A percentile compares a stretch with the other conserved stretches of the same genome.
phyloP scores from a whole-genome alignment of 371 early-diverging fungal species.

The Umbelopsis sp. region DNA sequence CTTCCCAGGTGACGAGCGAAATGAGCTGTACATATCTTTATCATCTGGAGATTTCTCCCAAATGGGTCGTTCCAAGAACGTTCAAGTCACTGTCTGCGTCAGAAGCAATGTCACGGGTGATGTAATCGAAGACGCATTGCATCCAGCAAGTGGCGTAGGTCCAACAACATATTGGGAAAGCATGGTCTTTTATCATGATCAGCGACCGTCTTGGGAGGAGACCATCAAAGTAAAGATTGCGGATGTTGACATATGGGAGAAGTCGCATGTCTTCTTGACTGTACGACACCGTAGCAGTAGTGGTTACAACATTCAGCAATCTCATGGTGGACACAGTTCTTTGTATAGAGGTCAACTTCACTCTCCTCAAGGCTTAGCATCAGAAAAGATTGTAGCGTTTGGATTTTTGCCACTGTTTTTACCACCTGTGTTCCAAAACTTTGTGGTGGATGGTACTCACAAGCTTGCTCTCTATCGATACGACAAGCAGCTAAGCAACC shows the following conservation, averaged over 20 bases:
- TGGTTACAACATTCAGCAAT: slow-evolving; percentile 22
- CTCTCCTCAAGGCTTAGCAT: slow-evolving; percentile 15
- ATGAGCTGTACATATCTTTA: slow-evolving; percentile 70
- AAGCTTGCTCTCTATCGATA: slow-evolving; percentile 67
- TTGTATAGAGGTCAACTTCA: slow-evolving; percentile 5
- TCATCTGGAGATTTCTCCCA: slow-evolving; percentile 64
- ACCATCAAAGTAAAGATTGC: slow-evolving; percentile 61
- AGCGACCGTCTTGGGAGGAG: slow-evolving; percentile 71
- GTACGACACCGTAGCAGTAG: slow-evolving; percentile 56
- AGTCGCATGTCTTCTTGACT: slow-evolving; percentile 64
- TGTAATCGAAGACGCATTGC: slow-evolving; percentile 60
- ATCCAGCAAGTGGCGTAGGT: slow-evolving; percentile 55
- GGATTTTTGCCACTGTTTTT: slow-evolving; percentile 67
- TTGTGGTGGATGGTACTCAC: slow-evolving; percentile 67
- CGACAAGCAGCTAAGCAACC: slow-evolving; percentile 50
- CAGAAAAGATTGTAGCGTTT: slow-evolving; percentile 52
- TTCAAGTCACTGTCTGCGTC: slow-evolving; percentile 67
- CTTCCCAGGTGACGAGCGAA: slow-evolving; percentile 62
- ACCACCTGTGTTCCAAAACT: slow-evolving; percentile 56
- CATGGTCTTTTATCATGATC: slow-evolving; percentile 67
- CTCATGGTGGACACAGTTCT: slow-evolving; percentile 17
- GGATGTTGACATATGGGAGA: slow-evolving; percentile 51
- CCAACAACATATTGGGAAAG: slow-evolving; percentile 60
- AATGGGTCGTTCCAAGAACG: slow-evolving; percentile 56
- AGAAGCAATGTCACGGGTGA: slow-evolving; percentile 59